Conservation (phyloP, 768 basidiomycete genomes). For the Russula compacta region DNA sequence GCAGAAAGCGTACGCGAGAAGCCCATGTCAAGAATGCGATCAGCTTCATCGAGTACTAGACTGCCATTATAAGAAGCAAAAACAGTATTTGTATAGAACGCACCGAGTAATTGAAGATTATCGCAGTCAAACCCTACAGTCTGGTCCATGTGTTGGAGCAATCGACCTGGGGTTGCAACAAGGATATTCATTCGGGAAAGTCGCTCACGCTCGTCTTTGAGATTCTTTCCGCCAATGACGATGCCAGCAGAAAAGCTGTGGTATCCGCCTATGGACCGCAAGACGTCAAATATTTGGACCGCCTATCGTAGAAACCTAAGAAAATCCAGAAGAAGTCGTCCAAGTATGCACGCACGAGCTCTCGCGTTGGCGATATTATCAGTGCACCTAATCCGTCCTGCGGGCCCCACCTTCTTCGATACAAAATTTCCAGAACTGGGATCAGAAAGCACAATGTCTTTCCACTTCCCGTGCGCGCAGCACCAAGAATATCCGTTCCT, state of each 20-base stretch:
- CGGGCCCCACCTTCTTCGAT: conserved; percentile 60
- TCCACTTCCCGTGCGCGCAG: conserved; percentile 63
- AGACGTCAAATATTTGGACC: conserved; percentile 94
- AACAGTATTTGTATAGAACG: conserved; percentile 24
- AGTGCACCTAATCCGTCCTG: conserved; percentile 77
- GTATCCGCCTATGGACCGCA: conserved; percentile 85
- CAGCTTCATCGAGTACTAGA: conserved; percentile 91
- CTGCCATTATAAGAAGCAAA: background rate
- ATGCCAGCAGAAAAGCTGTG: conserved; percentile 92
- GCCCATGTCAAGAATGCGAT: conserved; percentile 94
- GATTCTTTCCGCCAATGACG: conserved; percentile 91
- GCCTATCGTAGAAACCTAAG: conserved; percentile 41
- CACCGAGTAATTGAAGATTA: conserved; percentile 85
- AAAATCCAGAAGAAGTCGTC: conserved; percentile 1
- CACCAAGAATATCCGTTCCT: conserved; percentile 57
- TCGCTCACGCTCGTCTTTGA: conserved; percentile 87
- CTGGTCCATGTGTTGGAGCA: conserved; percentile 97
- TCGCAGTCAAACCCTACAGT: conserved; percentile 90
- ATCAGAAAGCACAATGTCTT: conserved; percentile 69
- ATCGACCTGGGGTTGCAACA: conserved; percentile 92
- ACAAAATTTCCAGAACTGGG: conserved; percentile 55
- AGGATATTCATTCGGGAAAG: conserved; percentile 94
- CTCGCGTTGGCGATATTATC: conserved; percentile 89
- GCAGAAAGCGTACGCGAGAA: conserved; percentile 85
- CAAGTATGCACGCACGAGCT: conserved; percentile 50